Conservation (phyloP, 257 asterid species). For the Gynochthodes officinalis region DNA sequence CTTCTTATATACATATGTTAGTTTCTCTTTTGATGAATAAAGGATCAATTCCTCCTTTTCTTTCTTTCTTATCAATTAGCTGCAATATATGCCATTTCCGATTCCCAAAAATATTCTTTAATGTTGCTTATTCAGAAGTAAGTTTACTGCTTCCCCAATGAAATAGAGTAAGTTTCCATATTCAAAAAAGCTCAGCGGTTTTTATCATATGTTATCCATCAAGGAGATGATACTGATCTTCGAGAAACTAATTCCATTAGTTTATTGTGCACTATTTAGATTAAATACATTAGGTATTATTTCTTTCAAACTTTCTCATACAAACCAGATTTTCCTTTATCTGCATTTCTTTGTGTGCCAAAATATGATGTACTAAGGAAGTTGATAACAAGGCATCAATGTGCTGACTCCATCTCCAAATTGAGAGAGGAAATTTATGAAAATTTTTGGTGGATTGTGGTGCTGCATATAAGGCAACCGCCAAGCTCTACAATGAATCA, state of each 20-base stretch:
- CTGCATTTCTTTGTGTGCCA: neutral
- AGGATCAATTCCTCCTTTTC: too few species aligned
- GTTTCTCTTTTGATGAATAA: too few species aligned
- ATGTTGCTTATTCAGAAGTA: neutral
- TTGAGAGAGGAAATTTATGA: neutral
- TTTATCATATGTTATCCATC: neutral
- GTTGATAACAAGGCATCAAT: neutral
- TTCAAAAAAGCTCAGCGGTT: too few species aligned
- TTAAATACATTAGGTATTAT: too few species aligned
- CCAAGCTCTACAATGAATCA: neutral
- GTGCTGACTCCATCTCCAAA: neutral
- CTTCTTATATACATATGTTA: too few species aligned
- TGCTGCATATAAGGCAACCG: neutral
- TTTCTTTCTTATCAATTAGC: neutral
- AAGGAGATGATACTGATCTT: neutral
- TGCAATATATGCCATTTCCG: neutral
- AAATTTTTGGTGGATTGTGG: neutral
- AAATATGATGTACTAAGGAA: neutral
- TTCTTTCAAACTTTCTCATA: neutral
- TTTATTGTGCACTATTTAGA: neutral
- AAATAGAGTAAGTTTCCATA: too few species aligned
- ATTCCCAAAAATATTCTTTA: neutral
- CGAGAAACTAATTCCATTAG: neutral
- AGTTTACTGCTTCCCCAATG: neutral
- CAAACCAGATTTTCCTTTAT: neutral